Percentiles rank a stretch among this genome's conserved stretches.
Conservation (phyloP, 225 moss, liverwort and hornwort species). For the Pleurozium schreberi region DNA sequence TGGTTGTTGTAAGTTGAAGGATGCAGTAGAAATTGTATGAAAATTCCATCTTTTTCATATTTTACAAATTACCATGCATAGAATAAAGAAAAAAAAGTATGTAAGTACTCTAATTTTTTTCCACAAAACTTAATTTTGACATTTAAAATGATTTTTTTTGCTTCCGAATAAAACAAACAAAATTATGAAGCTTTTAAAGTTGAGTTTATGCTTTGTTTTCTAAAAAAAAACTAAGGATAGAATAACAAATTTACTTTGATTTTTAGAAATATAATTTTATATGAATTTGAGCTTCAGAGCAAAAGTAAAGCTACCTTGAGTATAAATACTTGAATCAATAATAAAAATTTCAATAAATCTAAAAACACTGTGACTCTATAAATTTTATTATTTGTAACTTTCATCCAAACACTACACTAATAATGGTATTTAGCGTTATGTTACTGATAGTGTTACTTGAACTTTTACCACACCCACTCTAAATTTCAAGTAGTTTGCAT, state of each 20-base stretch:
- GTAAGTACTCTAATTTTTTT: not conserved
- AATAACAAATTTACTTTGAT: too few species aligned
- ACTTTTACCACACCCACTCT: too few species aligned
- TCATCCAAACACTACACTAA: too few species aligned
- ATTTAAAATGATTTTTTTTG: not conserved
- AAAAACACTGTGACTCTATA: too few species aligned
- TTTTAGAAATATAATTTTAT: not conserved
- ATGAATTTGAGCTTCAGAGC: rapidly evolving
- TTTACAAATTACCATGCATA: rapidly evolving
- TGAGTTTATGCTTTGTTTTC: rapidly evolving
- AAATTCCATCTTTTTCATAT: not conserved
- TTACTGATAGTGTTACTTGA: too few species aligned
- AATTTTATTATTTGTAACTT: too few species aligned
- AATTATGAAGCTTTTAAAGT: not conserved
- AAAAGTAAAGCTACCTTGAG: rapidly evolving
- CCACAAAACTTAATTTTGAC: not conserved
- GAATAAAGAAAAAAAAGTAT: not conserved
- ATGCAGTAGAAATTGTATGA: not conserved
- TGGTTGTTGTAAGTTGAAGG: not conserved
- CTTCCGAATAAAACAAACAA: not conserved
- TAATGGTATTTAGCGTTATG: too few species aligned
- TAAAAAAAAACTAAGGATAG: too few species aligned
- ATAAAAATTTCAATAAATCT: too few species aligned
- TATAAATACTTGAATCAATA: not conserved
- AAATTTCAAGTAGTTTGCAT: too few species aligned